Evolutionary conservation across 306 rosid genomes (phyloP).

Genomic region (Cotoneaster glaucophyllus): DNA sequence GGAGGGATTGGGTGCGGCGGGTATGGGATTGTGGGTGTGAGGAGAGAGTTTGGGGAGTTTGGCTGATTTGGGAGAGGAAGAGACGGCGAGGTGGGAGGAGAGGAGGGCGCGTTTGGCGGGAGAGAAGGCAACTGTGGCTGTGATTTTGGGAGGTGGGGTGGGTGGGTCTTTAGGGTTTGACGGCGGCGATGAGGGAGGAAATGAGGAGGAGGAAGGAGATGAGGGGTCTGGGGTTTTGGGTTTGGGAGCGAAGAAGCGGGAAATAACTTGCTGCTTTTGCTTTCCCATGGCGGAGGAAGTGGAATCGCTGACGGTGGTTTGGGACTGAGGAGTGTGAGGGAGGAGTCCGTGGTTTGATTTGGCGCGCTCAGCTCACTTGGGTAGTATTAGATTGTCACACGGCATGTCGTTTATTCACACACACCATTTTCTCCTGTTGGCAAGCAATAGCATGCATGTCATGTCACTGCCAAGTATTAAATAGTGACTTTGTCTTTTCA

Average conservation of each 20-base stretch:
- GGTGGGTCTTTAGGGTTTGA: constrained; percentile 17
- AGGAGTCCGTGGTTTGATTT: constrained; percentile 13
- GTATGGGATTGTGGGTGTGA: constrained; percentile 37
- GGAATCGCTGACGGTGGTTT: background rate
- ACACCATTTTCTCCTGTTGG: background rate
- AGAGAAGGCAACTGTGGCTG: constrained; percentile 70
- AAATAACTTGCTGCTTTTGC: constrained; percentile 77
- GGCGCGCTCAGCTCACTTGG: constrained; percentile 33
- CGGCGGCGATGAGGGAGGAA: constrained; percentile 18
- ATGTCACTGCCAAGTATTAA: too few relatives aligned
- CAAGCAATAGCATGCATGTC: too few relatives aligned
- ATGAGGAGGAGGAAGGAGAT: constrained; percentile 19
- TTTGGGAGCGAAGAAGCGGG: constrained; percentile 89
- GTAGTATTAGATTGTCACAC: background rate
- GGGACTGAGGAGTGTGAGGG: background rate
- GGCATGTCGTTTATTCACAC: background rate
- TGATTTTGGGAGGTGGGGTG: constrained; percentile 63
- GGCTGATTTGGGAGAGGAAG: constrained; percentile 30
- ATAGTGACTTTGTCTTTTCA: too few relatives aligned
- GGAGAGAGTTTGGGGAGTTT: constrained; percentile 62
- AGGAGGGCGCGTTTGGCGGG: constrained; percentile 66
- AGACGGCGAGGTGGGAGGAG: constrained; percentile 37
- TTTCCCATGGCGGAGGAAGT: constrained; percentile 52
- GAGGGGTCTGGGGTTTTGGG: constrained; percentile 26
- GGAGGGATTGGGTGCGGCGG: constrained; percentile 35